Evolutionary conservation across 306 rosid species (phyloP).

Genomic region (Castanopsis chinensis): DNA sequence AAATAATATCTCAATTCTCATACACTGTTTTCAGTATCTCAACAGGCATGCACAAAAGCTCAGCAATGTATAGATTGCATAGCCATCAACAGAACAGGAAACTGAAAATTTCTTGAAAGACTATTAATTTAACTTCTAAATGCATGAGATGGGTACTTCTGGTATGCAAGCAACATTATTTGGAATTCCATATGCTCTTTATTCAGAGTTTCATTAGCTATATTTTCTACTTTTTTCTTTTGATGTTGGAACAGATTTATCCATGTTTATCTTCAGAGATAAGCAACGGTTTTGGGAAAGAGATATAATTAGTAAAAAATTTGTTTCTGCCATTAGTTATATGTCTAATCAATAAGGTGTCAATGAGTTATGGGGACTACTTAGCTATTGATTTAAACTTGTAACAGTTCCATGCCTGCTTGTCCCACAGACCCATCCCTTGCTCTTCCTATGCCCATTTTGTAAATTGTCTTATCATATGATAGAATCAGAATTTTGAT

Average conservation of each 20-base stretch:
- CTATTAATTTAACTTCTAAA: neutral
- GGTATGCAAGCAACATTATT: neutral
- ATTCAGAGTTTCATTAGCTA: neutral
- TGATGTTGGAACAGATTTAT: neutral
- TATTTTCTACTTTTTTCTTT: neutral
- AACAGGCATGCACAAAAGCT: neutral
- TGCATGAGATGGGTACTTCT: neutral
- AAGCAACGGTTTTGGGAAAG: neutral
- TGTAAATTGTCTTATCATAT: neutral
- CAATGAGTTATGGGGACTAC: neutral
- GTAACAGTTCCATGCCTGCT: neutral
- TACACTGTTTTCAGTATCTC: neutral
- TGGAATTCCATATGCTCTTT: neutral
- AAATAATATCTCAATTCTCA: neutral
- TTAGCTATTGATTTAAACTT: neutral
- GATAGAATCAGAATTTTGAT: slow-evolving; percentile 4
- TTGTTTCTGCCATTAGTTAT: neutral
- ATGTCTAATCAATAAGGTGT: neutral
- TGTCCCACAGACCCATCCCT: neutral
- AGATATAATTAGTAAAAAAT: neutral
- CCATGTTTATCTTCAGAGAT: neutral
- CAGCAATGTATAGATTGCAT: neutral
- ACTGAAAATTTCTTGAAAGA: neutral
- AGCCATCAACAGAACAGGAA: neutral
- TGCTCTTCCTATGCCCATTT: neutral